Conservation (phyloP, 2,329 filamentous ascomycete genomes). For the Berkeleyomyces rouxiae region DNA sequence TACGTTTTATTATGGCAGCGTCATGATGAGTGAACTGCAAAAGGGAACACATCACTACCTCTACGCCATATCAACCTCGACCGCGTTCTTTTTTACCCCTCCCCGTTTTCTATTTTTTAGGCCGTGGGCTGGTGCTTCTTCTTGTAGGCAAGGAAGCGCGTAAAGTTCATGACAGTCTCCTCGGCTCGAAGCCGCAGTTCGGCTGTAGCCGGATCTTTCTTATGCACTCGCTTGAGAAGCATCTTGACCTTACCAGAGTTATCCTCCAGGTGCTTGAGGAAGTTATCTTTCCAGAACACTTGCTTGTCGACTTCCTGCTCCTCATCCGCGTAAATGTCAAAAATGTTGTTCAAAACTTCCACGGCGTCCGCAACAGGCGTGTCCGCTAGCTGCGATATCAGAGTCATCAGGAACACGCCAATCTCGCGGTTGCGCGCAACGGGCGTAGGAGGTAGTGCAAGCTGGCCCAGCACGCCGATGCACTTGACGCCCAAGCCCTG, state of each 20-base stretch:
- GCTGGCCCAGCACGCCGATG: slow-evolving; percentile 47
- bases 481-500: slow-evolving; percentile 48
- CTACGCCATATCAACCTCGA: not conserved
- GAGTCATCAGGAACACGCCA: slow-evolving; percentile 43
- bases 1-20: not conserved
- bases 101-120: slow-evolving; percentile 10
- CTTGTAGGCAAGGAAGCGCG: slow-evolving; percentile 48
- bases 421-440: slow-evolving; percentile 42
- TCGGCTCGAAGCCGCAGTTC: slow-evolving; percentile 44
- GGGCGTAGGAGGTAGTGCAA: slow-evolving; percentile 39
- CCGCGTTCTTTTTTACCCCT: not conserved
- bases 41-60: not conserved
- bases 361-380: slow-evolving; percentile 40
- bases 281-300: slow-evolving; percentile 47
- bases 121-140: slow-evolving; percentile 33
- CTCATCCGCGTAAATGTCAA: slow-evolving; percentile 51
- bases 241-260: slow-evolving; percentile 35
- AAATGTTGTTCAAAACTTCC: slow-evolving; percentile 49
- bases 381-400: slow-evolving; percentile 34
- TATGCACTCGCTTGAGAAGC: slow-evolving; percentile 44
- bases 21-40: not conserved
- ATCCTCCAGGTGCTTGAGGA: slow-evolving; percentile 41
- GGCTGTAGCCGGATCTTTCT: slow-evolving; percentile 28
- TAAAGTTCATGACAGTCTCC: slow-evolving; percentile 43
- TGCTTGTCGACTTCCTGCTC: slow-evolving; percentile 38